Conservation (phyloP, 345 rosid genomes). For the Microcos paniculata region DNA sequence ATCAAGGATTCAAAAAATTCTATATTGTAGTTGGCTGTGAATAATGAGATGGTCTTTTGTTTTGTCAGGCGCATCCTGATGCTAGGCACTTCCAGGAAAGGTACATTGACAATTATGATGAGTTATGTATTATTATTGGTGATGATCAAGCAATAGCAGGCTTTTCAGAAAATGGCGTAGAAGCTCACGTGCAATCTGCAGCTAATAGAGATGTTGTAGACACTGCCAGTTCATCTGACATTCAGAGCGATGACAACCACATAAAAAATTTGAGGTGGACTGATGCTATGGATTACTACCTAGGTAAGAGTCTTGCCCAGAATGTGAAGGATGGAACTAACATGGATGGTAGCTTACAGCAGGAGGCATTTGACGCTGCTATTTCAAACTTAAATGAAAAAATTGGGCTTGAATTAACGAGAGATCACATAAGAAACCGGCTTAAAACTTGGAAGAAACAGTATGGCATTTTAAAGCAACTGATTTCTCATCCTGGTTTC, state of each 20-base stretch:
- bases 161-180: not conserved
- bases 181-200: not conserved
- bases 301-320: slow-evolving; percentile 9
- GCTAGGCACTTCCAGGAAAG: slow-evolving; percentile 11
- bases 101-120: slow-evolving; percentile 6
- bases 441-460: slow-evolving; percentile 15
- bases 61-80: slow-evolving; percentile 8
- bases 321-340: not conserved
- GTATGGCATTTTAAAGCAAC: not conserved
- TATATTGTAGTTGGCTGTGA: not conserved
- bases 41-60: slow-evolving; percentile 1
- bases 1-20: not conserved
- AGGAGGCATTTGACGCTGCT: slow-evolving; percentile 3
- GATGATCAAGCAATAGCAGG: not conserved
- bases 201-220: not conserved
- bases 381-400: not conserved
- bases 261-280: slow-evolving; percentile 4
- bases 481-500: slow-evolving; percentile 10
- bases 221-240: not conserved
- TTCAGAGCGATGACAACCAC: slow-evolving; percentile 8
- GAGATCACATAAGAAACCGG: slow-evolving; percentile 4
- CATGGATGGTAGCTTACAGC: not conserved
- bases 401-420: slow-evolving; percentile 6
- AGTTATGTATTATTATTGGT: slow-evolving; percentile 7
- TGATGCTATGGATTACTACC: slow-evolving; percentile 3